Evolutionary conservation across 768 basidiomycete species (phyloP).

Genomic region (Pleurotus giganteus): DNA sequence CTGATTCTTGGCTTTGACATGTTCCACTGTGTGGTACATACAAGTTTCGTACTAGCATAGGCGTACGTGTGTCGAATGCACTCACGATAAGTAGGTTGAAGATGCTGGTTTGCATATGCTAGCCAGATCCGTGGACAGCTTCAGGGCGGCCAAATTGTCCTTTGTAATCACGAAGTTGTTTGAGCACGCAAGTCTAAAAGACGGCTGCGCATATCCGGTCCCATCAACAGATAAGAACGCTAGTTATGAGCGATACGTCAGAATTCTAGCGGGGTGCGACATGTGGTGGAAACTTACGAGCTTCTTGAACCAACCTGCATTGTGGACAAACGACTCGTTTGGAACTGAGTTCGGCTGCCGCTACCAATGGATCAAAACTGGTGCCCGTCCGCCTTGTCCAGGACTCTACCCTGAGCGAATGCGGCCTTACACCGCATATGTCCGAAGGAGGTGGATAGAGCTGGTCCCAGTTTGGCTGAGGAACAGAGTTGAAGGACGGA

Average conservation of each 20-base stretch:
- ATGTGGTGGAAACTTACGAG: constrained; percentile 22
- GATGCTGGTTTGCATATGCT: constrained; percentile 16
- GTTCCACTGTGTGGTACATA: not conserved
- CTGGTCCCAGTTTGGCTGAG: not conserved
- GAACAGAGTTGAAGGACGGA: too few relatives aligned
- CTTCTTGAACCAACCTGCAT: constrained; percentile 19
- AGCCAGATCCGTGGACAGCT: constrained; percentile 40
- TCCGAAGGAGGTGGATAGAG: not conserved
- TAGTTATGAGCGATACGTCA: constrained; percentile 15
- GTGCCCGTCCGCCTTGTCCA: constrained; percentile 18
- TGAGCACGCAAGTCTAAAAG: constrained; percentile 34
- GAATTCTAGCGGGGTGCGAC: not conserved
- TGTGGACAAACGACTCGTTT: constrained; percentile 27
- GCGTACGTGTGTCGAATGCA: not conserved
- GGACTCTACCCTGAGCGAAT: constrained; percentile 12
- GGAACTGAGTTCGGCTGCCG: constrained; percentile 9
- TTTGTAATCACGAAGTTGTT: constrained; percentile 36
- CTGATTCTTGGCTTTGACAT: constrained; percentile 23
- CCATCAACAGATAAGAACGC: constrained; percentile 38
- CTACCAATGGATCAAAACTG: constrained; percentile 18
- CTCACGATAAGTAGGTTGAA: constrained; percentile 28
- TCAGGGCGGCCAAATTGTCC: constrained; percentile 37
- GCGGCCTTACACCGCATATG: constrained; percentile 8
- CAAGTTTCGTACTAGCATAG: not conserved
- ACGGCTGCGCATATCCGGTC: constrained; percentile 46